phyloP scores from a whole-genome alignment of 2,329 filamentous ascomycete species.

The Alternaria atra region DNA sequence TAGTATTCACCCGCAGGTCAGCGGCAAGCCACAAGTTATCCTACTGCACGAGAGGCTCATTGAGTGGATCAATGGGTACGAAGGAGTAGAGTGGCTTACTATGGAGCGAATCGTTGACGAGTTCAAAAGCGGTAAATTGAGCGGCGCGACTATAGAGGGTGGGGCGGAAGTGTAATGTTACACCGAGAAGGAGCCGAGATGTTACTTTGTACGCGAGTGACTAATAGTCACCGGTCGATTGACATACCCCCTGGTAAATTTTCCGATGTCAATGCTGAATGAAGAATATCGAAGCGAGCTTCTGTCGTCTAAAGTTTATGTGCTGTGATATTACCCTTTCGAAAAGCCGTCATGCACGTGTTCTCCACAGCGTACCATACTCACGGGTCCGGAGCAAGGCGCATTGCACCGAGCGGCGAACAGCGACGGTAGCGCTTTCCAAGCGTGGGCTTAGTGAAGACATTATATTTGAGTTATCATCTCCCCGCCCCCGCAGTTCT shows the following conservation, averaged over 20 bases:
- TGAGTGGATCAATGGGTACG: constrained; percentile 56
- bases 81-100: constrained; percentile 56
- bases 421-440: background rate
- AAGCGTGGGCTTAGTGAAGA: background rate
- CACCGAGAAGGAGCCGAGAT: background rate
- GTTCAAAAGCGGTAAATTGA: constrained; percentile 46
- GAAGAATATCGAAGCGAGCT: background rate
- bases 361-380: background rate
- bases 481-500: background rate
- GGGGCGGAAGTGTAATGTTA: constrained; percentile 30
- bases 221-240: background rate
- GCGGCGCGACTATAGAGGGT: constrained; percentile 46
- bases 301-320: background rate
- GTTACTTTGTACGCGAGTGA: constrained; percentile 1
- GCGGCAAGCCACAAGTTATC: constrained; percentile 58
- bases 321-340: background rate
- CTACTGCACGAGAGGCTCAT: constrained; percentile 59
- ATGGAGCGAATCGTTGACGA: constrained; percentile 50
- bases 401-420: constrained; percentile 8
- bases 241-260: background rate
- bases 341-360: constrained; percentile 6
- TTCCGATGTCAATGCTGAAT: background rate
- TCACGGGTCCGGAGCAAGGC: constrained; percentile 13
- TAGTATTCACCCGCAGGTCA: constrained; percentile 59
- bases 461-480: background rate